A percentile compares a stretch with the other conserved stretches of the same genome.
Evolutionary conservation across 1,284 basidiomycete genomes (phyloP).

Genomic region (Xanthoconium separans): DNA sequence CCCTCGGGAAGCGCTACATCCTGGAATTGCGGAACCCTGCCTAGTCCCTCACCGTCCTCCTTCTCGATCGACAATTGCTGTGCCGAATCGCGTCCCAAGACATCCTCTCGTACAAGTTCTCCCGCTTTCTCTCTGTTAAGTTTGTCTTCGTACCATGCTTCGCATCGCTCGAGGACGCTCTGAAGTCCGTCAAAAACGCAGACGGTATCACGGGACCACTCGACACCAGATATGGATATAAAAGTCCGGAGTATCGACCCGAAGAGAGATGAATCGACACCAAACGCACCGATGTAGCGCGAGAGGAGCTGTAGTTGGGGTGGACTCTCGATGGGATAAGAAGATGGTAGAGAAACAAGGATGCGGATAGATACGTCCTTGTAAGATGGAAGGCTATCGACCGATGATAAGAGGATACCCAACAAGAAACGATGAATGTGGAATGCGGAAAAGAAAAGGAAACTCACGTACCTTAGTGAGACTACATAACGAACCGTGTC

Average conservation of each 20-base stretch:
- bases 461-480: constrained; percentile 41
- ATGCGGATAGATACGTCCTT: constrained; percentile 60
- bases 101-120: constrained; percentile 59
- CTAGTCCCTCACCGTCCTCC: constrained; percentile 1
- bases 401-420: constrained; percentile 33
- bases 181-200: constrained; percentile 90
- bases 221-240: constrained; percentile 73
- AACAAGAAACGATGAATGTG: background rate
- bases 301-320: constrained; percentile 87
- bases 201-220: constrained; percentile 71
- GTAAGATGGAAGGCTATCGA: constrained; percentile 42
- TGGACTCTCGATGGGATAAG: constrained; percentile 69
- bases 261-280: constrained; percentile 70
- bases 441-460: background rate
- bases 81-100: constrained; percentile 32
- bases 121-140: constrained; percentile 56
- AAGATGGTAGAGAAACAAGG: constrained; percentile 70
- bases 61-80: constrained; percentile 8
- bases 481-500: constrained; percentile 66
- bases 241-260: constrained; percentile 80
- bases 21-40: constrained; percentile 1
- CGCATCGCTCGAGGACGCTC: constrained; percentile 67
- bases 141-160: constrained; percentile 69
- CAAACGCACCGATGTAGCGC: constrained; percentile 80
- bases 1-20: constrained; percentile 51